phyloP scores from a whole-genome alignment of 164 flowering plant species.

The Santalum album region DNA sequence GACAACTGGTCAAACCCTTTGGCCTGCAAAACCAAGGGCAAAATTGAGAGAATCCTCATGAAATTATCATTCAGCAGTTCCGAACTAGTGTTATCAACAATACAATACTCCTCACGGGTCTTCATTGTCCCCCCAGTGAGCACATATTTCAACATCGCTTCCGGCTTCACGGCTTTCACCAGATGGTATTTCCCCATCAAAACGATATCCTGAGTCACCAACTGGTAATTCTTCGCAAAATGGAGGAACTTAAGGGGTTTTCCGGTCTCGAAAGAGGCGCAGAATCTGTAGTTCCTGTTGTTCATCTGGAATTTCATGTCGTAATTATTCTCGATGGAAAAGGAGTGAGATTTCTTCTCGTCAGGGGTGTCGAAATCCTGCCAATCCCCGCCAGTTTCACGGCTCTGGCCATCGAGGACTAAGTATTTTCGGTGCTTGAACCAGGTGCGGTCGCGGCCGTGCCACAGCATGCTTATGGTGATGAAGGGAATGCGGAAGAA shows the following conservation, averaged over 20 bases:
- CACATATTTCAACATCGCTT: no score
- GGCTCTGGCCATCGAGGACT: neutral
- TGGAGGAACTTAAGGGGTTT: neutral
- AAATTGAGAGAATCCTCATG: no score
- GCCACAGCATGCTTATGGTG: slow-evolving; percentile 1
- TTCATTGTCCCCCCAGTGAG: no score
- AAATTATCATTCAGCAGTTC: no score
- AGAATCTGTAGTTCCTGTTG: neutral
- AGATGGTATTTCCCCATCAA: slow-evolving; percentile 1
- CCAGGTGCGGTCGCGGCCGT: neutral
- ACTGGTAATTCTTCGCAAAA: neutral
- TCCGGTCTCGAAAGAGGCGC: neutral
- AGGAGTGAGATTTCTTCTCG: no score
- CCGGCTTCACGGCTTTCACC: neutral
- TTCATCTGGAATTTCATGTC: neutral
- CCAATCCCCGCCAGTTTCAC: neutral
- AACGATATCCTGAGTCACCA: slow-evolving; percentile 1
- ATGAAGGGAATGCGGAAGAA: neutral
- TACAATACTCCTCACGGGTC: no score
- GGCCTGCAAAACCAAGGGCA: no score
- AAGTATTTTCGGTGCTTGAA: neutral
- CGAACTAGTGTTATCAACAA: no score
- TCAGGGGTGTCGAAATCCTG: neutral
- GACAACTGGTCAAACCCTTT: no score
- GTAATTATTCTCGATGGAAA: no score